A percentile compares a stretch with the other conserved stretches of the same genome.
Evolutionary conservation across 257 asterid genomes (phyloP).

Genomic region (Scutellaria minor): DNA sequence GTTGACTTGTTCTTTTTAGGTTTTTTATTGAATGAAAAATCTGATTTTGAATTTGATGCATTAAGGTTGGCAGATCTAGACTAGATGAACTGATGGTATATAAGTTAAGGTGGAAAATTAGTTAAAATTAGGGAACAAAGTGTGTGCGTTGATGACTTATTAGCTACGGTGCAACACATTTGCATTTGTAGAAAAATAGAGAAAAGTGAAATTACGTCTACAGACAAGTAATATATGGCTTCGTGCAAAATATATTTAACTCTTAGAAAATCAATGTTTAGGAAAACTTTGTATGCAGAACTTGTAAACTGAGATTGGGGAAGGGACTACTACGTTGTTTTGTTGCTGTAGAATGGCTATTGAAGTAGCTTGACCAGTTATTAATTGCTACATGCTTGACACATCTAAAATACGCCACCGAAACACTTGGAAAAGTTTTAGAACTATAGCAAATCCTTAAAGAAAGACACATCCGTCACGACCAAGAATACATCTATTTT

Average conservation of each 20-base stretch:
- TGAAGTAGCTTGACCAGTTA: background rate
- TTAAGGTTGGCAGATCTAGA: constrained; percentile 22
- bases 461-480: background rate
- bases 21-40: constrained; percentile 3
- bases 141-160: background rate
- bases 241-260: background rate
- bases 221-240: background rate
- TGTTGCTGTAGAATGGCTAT: background rate
- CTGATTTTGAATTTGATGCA: constrained; percentile 15
- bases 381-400: constrained; percentile 5
- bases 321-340: constrained; percentile 13
- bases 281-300: constrained; percentile 3
- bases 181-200: background rate
- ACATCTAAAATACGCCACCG: constrained; percentile 11
- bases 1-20: background rate
- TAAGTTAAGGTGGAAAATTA: background rate
- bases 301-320: constrained; percentile 13
- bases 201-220: background rate
- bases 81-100: constrained; percentile 15
- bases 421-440: background rate
- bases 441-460: background rate
- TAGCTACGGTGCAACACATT: background rate
- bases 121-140: background rate
- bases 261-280: background rate
- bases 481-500: constrained; percentile 4